phyloP scores from a whole-genome alignment of 169 alveolate species.

The Miamiensis avidus region DNA sequence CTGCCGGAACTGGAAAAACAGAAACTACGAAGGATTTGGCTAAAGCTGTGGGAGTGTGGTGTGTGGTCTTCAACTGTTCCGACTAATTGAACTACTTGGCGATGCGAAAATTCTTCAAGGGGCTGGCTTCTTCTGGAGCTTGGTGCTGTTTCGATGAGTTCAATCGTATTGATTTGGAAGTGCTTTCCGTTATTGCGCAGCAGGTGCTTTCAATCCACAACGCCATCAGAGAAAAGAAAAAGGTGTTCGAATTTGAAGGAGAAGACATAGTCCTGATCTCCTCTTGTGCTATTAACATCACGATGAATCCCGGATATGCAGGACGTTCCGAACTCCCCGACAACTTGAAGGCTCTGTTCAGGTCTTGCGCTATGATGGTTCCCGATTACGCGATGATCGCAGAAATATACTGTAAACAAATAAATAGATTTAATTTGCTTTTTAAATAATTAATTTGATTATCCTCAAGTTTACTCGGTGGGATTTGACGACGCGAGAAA shows the following conservation, averaged over 20 bases:
- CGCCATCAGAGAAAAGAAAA: conserved; percentile 83
- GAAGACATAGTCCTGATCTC: conserved; percentile 80
- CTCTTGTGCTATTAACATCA: conserved; percentile 84
- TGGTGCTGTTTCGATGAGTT: conserved; percentile 94
- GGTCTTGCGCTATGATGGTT: conserved; percentile 97
- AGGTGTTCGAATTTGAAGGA: conserved; percentile 88
- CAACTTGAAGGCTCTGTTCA: conserved; percentile 93
- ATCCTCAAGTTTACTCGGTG: conserved; percentile 77
- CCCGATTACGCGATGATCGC: conserved; percentile 95
- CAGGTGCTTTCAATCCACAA: conserved; percentile 75
- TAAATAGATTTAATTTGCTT: too few relatives aligned
- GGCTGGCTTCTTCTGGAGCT: conserved; percentile 88
- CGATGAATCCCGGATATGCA: conserved; percentile 94
- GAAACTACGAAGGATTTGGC: conserved; percentile 86
- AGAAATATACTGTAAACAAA: conserved; percentile 80
- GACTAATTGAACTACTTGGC: conserved; percentile 80
- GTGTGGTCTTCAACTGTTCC: conserved; percentile 83
- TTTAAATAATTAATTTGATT: too few relatives aligned
- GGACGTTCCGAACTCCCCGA: conserved; percentile 92
- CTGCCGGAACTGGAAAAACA: conserved; percentile 71
- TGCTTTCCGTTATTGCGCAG: conserved; percentile 90
- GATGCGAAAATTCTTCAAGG: conserved; percentile 87
- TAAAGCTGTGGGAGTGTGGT: conserved; percentile 77
- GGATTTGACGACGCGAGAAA: conserved; percentile 92
- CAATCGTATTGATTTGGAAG: conserved; percentile 91